These are phyloP conservation scores for Rhododendron ferrugineum DNA, from an alignment of 148 eudicot species.

Conservation along the genomic window DNA sequence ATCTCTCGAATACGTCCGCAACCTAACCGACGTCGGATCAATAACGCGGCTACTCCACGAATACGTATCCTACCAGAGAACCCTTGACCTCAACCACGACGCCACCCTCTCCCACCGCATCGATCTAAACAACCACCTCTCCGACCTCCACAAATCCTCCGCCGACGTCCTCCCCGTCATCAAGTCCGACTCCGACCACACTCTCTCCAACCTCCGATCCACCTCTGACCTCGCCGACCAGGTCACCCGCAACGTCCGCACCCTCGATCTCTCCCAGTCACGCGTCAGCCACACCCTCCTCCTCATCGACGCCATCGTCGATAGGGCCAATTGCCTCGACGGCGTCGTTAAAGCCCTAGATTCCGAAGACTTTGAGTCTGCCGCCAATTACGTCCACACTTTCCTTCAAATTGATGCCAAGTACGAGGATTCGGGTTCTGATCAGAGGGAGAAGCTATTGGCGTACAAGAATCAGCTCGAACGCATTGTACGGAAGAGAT, in stretches of 20 bases:
- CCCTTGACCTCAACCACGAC: slow-evolving; percentile 57
- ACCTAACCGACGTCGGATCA: too few species aligned
- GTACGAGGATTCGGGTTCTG: slow-evolving; percentile 20
- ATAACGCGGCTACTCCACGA: too few species aligned
- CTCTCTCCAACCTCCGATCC: slow-evolving; percentile 61
- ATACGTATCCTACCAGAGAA: too few species aligned
- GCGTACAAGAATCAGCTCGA: slow-evolving; percentile 63
- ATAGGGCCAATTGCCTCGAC: slow-evolving; percentile 55
- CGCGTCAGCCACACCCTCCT: slow-evolving; percentile 63
- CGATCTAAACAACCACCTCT: slow-evolving; percentile 60
- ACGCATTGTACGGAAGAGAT: slow-evolving; percentile 50
- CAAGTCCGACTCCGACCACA: slow-evolving; percentile 42
- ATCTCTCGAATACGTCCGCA: too few species aligned
- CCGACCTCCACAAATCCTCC: slow-evolving; percentile 46
- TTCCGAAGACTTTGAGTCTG: too few species aligned
- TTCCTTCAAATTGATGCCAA: too few species aligned
- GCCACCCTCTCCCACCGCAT: slow-evolving; percentile 53
- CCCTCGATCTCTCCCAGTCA: slow-evolving; percentile 80
- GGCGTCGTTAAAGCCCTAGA: slow-evolving; percentile 26
- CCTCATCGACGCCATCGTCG: slow-evolving; percentile 74
- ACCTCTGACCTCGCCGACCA: slow-evolving; percentile 65
- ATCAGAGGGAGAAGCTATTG: slow-evolving; percentile 60
- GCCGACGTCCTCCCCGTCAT: slow-evolving; percentile 50
- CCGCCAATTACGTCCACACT: too few species aligned
- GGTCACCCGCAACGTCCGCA: slow-evolving; percentile 72